A percentile compares a stretch with the other conserved stretches of the same genome.
Conservation (phyloP, 1,284 basidiomycete genomes). For the Gomphus sp. region DNA sequence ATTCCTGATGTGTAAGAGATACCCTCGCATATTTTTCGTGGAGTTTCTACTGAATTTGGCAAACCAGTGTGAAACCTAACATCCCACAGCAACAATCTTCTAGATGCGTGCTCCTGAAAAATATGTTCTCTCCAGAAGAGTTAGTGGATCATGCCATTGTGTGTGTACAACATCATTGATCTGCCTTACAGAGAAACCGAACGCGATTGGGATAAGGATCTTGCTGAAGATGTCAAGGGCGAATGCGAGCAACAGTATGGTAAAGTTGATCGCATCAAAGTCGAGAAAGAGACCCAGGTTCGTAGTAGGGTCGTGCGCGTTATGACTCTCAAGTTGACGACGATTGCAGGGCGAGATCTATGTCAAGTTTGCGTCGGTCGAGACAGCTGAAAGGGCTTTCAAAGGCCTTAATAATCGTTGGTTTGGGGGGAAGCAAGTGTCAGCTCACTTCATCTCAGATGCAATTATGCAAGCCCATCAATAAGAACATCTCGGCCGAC, state of each 20-base stretch:
- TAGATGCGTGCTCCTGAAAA: slow-evolving; percentile 77
- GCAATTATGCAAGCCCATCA: slow-evolving; percentile 89
- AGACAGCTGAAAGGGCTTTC: slow-evolving; percentile 75
- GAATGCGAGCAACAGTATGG: slow-evolving; percentile 94
- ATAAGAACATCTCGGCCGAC: slow-evolving; percentile 25
- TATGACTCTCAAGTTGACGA: slow-evolving; percentile 8
- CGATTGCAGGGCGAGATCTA: slow-evolving; percentile 86
- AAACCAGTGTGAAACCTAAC: slow-evolving; percentile 47
- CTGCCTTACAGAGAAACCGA: slow-evolving; percentile 73
- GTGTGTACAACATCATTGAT: slow-evolving; percentile 1
- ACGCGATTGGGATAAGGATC: slow-evolving; percentile 91
- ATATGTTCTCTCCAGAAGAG: slow-evolving; percentile 98
- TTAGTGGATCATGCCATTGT: slow-evolving; percentile 28
- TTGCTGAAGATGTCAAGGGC: slow-evolving; percentile 91
- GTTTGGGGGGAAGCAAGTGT: slow-evolving; percentile 87
- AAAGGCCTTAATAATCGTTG: slow-evolving; percentile 90
- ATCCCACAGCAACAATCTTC: slow-evolving; percentile 77
- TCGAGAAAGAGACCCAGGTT: slow-evolving; percentile 91
- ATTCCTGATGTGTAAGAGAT: slow-evolving; percentile 51
- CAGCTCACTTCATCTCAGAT: slow-evolving; percentile 81
- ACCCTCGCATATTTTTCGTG: not conserved
- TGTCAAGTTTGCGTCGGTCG: slow-evolving; percentile 79
- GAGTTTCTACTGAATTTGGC: slow-evolving; percentile 4
- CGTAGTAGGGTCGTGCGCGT: slow-evolving; percentile 16
- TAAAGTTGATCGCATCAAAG: slow-evolving; percentile 76